Evolutionary conservation across 2,329 filamentous ascomycete genomes (phyloP).

Genomic region (Coniochaeta prunicola): DNA sequence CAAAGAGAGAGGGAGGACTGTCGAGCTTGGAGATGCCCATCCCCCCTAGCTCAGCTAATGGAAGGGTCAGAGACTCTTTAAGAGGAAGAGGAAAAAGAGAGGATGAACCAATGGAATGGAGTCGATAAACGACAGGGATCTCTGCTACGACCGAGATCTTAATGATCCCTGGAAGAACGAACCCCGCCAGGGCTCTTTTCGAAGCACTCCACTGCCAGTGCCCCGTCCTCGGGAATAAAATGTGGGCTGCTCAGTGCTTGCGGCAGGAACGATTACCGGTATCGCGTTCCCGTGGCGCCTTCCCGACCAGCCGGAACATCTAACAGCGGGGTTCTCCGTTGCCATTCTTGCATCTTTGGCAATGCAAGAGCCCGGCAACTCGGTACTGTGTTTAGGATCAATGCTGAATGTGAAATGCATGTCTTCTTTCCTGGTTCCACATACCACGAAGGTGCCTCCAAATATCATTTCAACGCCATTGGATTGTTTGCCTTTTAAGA

Average conservation of each 20-base stretch:
- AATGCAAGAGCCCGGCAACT: background rate
- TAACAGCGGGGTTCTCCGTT: background rate
- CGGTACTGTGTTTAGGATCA: too few species aligned
- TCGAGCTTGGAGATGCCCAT: background rate
- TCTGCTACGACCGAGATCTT: background rate
- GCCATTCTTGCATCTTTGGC: background rate
- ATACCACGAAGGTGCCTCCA: too few species aligned
- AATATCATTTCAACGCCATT: too few species aligned
- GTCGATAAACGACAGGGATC: background rate
- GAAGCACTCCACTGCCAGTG: background rate
- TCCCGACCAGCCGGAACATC: background rate
- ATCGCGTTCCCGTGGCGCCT: background rate
- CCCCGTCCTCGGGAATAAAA: background rate
- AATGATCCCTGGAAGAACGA: background rate
- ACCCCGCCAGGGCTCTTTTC: background rate
- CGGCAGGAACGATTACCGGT: background rate
- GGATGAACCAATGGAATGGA: background rate
- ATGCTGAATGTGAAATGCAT: background rate
- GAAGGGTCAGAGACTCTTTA: background rate
- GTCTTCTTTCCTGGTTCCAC: background rate
- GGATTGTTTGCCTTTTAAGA: too few species aligned
- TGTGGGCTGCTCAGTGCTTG: background rate
- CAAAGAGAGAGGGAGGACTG: background rate
- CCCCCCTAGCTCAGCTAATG: background rate
- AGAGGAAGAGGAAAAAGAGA: background rate